Base-by-base conservation (phyloP, 371 early-diverging fungal species). In the Mortierella sp. region DNA sequence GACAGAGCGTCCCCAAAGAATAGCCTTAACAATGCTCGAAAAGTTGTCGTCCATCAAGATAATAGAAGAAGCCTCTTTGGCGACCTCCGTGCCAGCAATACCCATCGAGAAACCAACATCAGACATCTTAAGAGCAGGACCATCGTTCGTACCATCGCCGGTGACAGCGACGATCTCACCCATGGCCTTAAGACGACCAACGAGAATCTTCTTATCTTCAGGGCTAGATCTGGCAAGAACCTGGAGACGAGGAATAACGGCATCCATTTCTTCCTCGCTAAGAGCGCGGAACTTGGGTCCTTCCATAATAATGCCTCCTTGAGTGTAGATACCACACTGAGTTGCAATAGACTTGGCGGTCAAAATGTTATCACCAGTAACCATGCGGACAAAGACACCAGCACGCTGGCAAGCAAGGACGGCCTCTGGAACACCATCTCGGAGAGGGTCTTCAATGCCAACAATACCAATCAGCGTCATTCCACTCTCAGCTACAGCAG, bases 81-180 rank as follows among this genome's bases (percentile, higher is more conserved):
- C 93, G 4, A 94, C 92, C 59, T 94, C 94, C 3, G 95, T 93
- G 28, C 96, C 96, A 8, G 92, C 83, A 58, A 93, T 89, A 15
- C 96, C 96, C 96, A 94, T 93, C 3, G 90, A 88, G 70, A 94
- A 93, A 0, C 96, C 95, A 21, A 95, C 92, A 72, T 95, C 93
- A 0, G 96, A 93, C 67, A 86, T 80, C 69, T 94, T 94, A 41
- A 95, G 84, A 0, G 96, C 95, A n/a, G 94, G 94, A 4, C 88
- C 94, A 78, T 93, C 91, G 48, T 92, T 92, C 24, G 91, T 92
- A 24, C 95, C 95, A 76, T 95, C 95, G 13, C 95, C 95, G 8
- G 95, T 95, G 0, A 95, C 93, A 0, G 94, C 94, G 0, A 95
- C 95, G 58, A 91, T 87, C 67, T 92, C 92, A 6, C 92, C 92